Percentiles rank a stretch among this genome's conserved stretches.
These are phyloP conservation scores for Gliomastix tumulicola DNA, from an alignment of 2,329 filamentous ascomycete genomes.

Conservation along the genomic window DNA sequence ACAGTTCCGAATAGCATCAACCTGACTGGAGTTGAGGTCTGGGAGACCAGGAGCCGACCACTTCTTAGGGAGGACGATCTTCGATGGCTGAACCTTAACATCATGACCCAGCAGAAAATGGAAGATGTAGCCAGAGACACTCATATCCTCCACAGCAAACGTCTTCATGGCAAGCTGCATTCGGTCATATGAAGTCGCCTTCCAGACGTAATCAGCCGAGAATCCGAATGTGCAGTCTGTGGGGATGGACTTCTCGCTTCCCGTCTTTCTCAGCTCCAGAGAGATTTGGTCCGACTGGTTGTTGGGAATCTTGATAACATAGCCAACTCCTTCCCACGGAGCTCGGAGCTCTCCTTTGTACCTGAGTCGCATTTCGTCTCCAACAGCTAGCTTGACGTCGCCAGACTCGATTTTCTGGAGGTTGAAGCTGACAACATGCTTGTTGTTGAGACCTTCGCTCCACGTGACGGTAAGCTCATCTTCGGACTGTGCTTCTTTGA, in stretches of 20 bases:
- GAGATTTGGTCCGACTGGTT: slow-evolving; percentile 98
- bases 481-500: slow-evolving; percentile 97
- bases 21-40: slow-evolving; percentile 91
- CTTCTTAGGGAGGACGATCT: slow-evolving; percentile 91
- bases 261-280: slow-evolving; percentile 87
- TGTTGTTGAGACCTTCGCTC: slow-evolving; percentile 95
- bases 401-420: slow-evolving; percentile 95
- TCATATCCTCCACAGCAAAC: slow-evolving; percentile 96
- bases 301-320: slow-evolving; percentile 99
- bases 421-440: slow-evolving; percentile 91
- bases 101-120: slow-evolving; percentile 94
- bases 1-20: slow-evolving; percentile 92
- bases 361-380: slow-evolving; percentile 95
- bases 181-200: slow-evolving; percentile 96
- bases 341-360: slow-evolving; percentile 91
- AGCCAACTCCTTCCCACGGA: slow-evolving; percentile 95
- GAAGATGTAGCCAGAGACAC: slow-evolving; percentile 97
- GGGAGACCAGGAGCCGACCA: slow-evolving; percentile 92
- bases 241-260: slow-evolving; percentile 91
- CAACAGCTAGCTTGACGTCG: slow-evolving; percentile 95
- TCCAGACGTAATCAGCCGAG: slow-evolving; percentile 98
- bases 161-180: slow-evolving; percentile 99
- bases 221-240: slow-evolving; percentile 97
- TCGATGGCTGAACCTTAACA: slow-evolving; percentile 90
- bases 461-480: slow-evolving; percentile 91